Percentiles rank a stretch among this genome's conserved stretches.
These are phyloP conservation scores for Lachancea nothofagi DNA, from an alignment of 805 yeast genomes.

Conservation along the genomic window DNA sequence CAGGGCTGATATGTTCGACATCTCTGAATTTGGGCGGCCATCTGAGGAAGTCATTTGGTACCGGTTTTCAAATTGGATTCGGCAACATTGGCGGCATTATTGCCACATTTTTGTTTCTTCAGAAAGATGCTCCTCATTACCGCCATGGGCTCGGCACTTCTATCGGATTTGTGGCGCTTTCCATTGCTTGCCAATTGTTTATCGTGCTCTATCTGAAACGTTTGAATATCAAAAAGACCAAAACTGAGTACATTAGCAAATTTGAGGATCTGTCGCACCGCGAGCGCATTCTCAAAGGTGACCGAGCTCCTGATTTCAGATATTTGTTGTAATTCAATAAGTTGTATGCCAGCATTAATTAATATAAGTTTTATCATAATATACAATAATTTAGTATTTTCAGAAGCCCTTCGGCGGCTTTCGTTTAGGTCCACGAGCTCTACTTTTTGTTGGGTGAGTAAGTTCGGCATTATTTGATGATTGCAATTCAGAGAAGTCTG, in stretches of 20 bases:
- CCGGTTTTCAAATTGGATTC: conserved; percentile 7
- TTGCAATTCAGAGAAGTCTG: neutral
- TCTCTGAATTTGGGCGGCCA: conserved; percentile 7
- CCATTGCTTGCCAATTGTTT: conserved; percentile 4
- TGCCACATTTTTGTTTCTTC: conserved; percentile 4
- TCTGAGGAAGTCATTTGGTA: conserved; percentile 4
- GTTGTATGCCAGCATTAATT: neutral
- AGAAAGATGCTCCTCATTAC: conserved; percentile 5
- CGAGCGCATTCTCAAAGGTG: conserved; percentile 4
- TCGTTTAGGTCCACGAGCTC: conserved; percentile 37
- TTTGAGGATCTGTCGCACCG: neutral
- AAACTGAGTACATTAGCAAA: neutral
- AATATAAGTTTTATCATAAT: neutral
- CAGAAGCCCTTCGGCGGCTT: conserved; percentile 29
- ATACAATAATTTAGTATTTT: neutral
- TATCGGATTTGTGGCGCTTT: conserved; percentile 5
- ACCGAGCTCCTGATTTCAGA: conserved; percentile 4
- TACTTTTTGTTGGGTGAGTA: conserved; percentile 29
- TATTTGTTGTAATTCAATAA: conserved; percentile 1
- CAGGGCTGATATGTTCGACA: conserved; percentile 5
- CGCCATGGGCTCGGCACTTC: conserved; percentile 3
- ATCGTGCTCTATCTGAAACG: neutral
- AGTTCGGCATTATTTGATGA: conserved; percentile 8
- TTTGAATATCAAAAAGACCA: conserved; percentile 2
- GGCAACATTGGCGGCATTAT: conserved; percentile 9